These are phyloP conservation scores for Bipolaris bicolor DNA, from an alignment of 2,329 filamentous ascomycete genomes.

Conservation along the genomic window DNA sequence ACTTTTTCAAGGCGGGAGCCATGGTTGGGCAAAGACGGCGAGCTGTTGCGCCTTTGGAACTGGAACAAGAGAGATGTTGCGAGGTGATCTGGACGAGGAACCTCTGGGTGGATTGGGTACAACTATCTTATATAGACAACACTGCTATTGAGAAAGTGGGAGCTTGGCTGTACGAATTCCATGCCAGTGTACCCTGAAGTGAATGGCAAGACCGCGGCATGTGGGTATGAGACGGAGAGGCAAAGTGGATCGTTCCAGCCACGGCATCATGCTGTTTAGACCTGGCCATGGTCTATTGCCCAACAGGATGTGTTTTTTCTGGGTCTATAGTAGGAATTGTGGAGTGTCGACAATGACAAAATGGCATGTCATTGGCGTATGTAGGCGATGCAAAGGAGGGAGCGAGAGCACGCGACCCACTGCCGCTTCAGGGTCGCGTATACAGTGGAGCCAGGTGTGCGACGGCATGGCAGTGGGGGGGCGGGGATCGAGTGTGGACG, in stretches of 20 bases:
- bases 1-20: slow-evolving; percentile 24
- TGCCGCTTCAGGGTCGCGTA: background rate
- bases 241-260: slow-evolving; percentile 11
- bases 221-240: slow-evolving; percentile 3
- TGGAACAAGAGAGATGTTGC: background rate
- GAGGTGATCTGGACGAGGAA: slow-evolving; percentile 1
- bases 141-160: background rate
- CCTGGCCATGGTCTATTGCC: background rate
- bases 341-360: background rate
- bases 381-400: background rate
- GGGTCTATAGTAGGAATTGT: background rate
- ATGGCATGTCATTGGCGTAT: slow-evolving; percentile 7
- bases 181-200: slow-evolving; percentile 1
- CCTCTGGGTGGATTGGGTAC: background rate
- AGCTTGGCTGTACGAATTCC: background rate
- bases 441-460: background rate
- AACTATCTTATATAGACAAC: slow-evolving; percentile 9
- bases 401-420: background rate
- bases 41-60: slow-evolving; percentile 5
- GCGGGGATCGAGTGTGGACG: background rate
- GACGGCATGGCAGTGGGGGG: slow-evolving; percentile 5
- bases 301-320: background rate
- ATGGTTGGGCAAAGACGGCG: slow-evolving; percentile 5
- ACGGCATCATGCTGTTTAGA: slow-evolving; percentile 6
- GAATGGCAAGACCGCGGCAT: background rate